phyloP scores from a whole-genome alignment of 257 asterid species.

The Thymus mandschuricus region DNA sequence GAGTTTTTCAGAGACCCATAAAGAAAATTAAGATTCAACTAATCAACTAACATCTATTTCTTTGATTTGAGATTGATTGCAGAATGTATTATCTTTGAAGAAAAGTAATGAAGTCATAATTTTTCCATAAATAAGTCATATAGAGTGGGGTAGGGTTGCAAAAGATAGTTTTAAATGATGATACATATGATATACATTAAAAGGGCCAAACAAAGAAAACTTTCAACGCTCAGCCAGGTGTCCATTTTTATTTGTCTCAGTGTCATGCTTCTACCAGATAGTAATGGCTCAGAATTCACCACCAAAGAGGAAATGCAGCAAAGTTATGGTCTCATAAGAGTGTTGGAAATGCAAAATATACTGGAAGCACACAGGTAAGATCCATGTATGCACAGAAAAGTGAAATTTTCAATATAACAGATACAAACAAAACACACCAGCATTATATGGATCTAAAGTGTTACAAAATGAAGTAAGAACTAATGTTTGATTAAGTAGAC shows the following conservation, averaged over 20 bases:
- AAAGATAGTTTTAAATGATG: background rate
- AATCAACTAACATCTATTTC: conserved; percentile 9
- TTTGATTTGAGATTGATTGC: background rate
- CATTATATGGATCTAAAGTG: background rate
- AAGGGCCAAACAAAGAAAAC: background rate
- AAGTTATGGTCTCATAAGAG: background rate
- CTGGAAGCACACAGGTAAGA: background rate
- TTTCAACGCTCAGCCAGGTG: conserved; percentile 6
- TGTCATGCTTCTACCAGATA: conserved; percentile 21
- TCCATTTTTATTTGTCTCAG: background rate
- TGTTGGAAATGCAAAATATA: background rate
- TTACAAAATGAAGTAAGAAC: conserved; percentile 4
- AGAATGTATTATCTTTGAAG: background rate
- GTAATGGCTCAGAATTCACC: conserved; percentile 6
- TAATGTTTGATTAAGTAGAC: background rate
- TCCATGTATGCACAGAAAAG: background rate
- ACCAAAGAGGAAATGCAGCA: background rate
- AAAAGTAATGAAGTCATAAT: background rate
- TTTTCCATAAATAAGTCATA: conserved; percentile 2
- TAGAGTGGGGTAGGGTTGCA: background rate
- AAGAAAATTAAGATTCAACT: background rate
- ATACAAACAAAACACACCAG: background rate
- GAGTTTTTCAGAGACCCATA: background rate
- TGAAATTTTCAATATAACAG: background rate
- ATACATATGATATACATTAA: background rate